Evolutionary conservation across 2,329 filamentous ascomycete species (phyloP).

Genomic region (Hypoxylon sp.): DNA sequence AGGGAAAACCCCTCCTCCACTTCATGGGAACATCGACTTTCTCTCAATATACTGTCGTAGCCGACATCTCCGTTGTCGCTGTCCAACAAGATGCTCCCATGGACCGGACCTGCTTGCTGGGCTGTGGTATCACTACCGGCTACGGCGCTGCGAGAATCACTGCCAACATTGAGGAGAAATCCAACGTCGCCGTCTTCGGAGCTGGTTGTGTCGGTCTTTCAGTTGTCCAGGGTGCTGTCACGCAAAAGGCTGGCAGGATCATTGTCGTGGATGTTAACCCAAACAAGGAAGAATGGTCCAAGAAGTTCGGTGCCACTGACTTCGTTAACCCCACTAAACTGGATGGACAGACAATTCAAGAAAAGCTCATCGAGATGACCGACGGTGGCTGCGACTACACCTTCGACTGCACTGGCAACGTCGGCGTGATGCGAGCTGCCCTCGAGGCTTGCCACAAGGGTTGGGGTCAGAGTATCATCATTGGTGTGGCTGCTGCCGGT

Average conservation of each 20-base stretch:
- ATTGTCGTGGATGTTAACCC: slow-evolving; percentile 86
- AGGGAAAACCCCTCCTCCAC: slow-evolving; percentile 94
- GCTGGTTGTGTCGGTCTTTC: slow-evolving; percentile 96
- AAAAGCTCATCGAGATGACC: slow-evolving; percentile 96
- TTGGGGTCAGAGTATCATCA: slow-evolving; percentile 98
- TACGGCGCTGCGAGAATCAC: slow-evolving; percentile 97
- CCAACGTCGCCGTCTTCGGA: slow-evolving; percentile 92
- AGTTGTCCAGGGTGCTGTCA: slow-evolving; percentile 93
- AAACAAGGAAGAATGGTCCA: slow-evolving; percentile 89
- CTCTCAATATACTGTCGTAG: slow-evolving; percentile 98
- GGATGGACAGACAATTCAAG: slow-evolving; percentile 84
- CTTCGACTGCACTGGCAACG: slow-evolving; percentile 98
- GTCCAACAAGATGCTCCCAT: slow-evolving; percentile 92
- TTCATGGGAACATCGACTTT: slow-evolving; percentile 99
- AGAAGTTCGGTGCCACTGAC: slow-evolving; percentile 95
- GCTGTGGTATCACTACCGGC: slow-evolving; percentile 98
- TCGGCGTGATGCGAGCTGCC: slow-evolving; percentile 91
- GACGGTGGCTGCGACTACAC: slow-evolving; percentile 99
- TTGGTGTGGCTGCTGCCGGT: slow-evolving; percentile 95
- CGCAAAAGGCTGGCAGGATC: slow-evolving; percentile 83
- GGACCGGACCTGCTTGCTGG: slow-evolving; percentile 95
- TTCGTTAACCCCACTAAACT: slow-evolving; percentile 95
- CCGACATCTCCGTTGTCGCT: slow-evolving; percentile 97
- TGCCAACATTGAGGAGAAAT: slow-evolving; percentile 90
- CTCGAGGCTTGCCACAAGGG: slow-evolving; percentile 99